Conservation (phyloP, 768 basidiomycete genomes). For the Auriscalpium vulgare region DNA sequence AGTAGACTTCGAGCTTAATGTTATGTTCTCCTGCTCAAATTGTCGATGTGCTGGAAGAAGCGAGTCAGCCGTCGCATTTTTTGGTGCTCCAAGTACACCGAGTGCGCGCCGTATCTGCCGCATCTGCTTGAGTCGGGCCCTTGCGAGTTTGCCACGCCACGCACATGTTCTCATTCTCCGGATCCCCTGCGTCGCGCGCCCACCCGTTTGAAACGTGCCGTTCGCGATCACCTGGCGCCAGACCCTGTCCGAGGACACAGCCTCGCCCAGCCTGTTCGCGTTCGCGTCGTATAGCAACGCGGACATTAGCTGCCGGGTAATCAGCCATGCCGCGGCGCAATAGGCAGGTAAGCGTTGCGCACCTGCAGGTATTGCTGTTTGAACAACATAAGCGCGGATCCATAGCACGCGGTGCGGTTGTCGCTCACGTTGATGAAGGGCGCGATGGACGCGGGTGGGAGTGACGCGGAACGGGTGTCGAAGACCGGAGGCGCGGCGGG, state of each 20-base stretch:
- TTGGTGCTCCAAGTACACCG: constrained; percentile 67
- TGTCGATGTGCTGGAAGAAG: constrained; percentile 86
- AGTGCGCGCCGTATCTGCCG: constrained; percentile 61
- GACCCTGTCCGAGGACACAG: constrained; percentile 60
- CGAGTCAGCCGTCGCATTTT: too few relatives aligned
- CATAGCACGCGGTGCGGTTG: constrained; percentile 48
- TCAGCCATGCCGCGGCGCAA: background rate
- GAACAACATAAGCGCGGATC: constrained; percentile 69
- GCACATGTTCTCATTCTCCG: constrained; percentile 59
- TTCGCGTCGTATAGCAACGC: constrained; percentile 60
- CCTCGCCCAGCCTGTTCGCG: constrained; percentile 72
- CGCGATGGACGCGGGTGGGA: constrained; percentile 49
- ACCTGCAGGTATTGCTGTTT: constrained; percentile 77
- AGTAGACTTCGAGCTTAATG: constrained; percentile 92
- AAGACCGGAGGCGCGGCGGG: constrained; percentile 52
- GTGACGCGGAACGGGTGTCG: constrained; percentile 57
- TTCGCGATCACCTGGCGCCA: constrained; percentile 47
- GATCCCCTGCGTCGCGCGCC: constrained; percentile 56
- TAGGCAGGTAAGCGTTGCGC: background rate
- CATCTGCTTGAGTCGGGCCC: too few relatives aligned
- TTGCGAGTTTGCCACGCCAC: constrained; percentile 16
- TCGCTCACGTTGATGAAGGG: constrained; percentile 40
- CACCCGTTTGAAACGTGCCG: constrained; percentile 63
- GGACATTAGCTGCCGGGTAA: constrained; percentile 43
- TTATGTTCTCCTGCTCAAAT: constrained; percentile 95